Conservation (phyloP, 2,329 filamentous ascomycete species). For the Neonectria coccinea region DNA sequence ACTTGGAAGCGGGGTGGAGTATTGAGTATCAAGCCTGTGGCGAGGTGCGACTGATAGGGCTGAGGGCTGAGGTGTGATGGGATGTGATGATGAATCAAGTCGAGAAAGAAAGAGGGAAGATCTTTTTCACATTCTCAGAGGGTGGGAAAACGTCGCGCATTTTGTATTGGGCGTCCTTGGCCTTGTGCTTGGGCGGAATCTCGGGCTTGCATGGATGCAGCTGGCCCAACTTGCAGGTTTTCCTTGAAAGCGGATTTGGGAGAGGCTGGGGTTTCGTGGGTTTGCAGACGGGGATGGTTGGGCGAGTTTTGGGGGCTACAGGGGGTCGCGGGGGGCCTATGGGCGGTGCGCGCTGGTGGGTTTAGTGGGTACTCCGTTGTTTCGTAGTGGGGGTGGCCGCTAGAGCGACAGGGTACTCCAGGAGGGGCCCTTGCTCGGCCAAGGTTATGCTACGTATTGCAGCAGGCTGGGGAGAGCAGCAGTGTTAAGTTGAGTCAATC, state of each 20-base stretch:
- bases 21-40: not conserved
- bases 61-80: not conserved
- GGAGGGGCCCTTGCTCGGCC: not conserved
- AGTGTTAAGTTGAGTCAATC: not conserved
- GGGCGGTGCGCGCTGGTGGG: not conserved
- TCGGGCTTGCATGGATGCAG: conserved; percentile 1
- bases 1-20: not conserved
- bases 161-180: conserved; percentile 23
- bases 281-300: conserved; percentile 9
- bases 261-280: conserved; percentile 23
- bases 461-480: conserved; percentile 1
- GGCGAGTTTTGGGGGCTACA: not conserved
- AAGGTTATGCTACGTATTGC: not conserved
- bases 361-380: not conserved
- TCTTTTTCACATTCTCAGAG: conserved; percentile 18
- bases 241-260: conserved; percentile 1
- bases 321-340: conserved; percentile 3
- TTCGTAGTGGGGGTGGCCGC: conserved; percentile 3
- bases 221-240: conserved; percentile 4
- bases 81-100: not conserved
- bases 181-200: conserved; percentile 4
- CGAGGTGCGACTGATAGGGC: not conserved
- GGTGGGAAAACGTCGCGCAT: conserved; percentile 17
- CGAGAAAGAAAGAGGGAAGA: conserved; percentile 1
- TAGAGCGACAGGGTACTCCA: not conserved